phyloP scores from a whole-genome alignment of 139 green algal genomes.

The Diplosphaera chodatii region DNA sequence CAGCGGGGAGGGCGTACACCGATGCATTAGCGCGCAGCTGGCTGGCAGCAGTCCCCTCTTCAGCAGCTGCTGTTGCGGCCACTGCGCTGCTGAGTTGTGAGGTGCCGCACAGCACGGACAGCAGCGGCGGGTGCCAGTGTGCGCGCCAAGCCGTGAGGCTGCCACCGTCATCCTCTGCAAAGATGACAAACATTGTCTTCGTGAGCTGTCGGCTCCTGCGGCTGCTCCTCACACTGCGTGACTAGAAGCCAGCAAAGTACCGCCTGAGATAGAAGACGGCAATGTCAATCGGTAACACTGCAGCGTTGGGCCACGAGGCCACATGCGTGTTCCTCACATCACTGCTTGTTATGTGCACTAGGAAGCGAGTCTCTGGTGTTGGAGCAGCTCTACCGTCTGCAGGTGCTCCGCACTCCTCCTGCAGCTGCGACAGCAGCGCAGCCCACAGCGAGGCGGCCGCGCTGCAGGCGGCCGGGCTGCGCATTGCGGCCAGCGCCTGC shows the following conservation, averaged over 20 bases:
- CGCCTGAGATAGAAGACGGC: too few relatives aligned
- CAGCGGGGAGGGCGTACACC: constrained; percentile 57
- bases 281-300: too few relatives aligned
- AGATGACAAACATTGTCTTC: background rate
- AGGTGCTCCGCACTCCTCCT: constrained; percentile 17
- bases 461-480: constrained; percentile 34
- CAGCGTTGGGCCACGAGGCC: too few relatives aligned
- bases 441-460: constrained; percentile 39
- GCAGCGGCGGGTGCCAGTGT: constrained; percentile 51
- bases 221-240: too few relatives aligned
- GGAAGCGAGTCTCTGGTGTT: too few relatives aligned
- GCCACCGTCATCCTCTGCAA: background rate
- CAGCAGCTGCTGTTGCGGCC: background rate
- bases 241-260: too few relatives aligned
- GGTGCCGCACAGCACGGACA: constrained; percentile 32
- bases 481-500: constrained; percentile 46
- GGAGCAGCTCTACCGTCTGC: too few relatives aligned
- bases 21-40: constrained; percentile 42
- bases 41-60: background rate
- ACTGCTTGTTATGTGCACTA: too few relatives aligned
- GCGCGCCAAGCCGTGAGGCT: constrained; percentile 34
- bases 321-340: too few relatives aligned
- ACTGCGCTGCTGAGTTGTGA: too few relatives aligned
- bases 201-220: too few relatives aligned
- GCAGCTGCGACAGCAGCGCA: constrained; percentile 44